Conservation (phyloP, 1,139 yeast species). For the Meyerozyma carpophila region DNA sequence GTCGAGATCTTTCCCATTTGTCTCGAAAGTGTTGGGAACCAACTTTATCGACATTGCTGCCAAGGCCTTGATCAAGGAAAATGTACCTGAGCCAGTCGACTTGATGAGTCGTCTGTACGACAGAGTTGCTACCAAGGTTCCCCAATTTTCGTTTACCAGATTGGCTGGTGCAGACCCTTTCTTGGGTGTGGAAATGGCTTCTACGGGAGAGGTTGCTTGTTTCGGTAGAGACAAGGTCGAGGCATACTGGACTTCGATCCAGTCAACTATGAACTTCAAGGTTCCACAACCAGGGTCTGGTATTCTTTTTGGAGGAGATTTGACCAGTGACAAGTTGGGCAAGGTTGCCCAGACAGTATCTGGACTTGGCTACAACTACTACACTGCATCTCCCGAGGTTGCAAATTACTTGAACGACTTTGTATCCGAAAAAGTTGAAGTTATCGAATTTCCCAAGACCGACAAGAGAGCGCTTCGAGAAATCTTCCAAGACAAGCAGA, state of each 20-base stretch:
- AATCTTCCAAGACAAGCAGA: conserved; percentile 79
- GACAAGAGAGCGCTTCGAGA: conserved; percentile 93
- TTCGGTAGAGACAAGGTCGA: conserved; percentile 81
- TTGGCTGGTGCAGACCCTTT: conserved; percentile 98
- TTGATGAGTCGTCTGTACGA: conserved; percentile 57
- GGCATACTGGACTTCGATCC: conserved; percentile 97
- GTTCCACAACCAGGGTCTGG: conserved; percentile 90
- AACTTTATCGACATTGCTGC: conserved; percentile 95
- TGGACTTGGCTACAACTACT: conserved; percentile 76
- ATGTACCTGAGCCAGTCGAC: conserved; percentile 65
- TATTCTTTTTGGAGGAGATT: conserved; percentile 89
- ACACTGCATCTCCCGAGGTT: conserved; percentile 69
- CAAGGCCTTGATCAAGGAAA: conserved; percentile 71
- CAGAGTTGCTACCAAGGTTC: conserved; percentile 94
- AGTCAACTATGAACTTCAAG: conserved; percentile 93
- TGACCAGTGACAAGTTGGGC: conserved; percentile 65
- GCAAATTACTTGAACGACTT: conserved; percentile 57
- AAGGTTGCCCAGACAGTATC: conserved; percentile 65
- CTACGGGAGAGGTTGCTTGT: conserved; percentile 98
- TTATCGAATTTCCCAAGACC: conserved; percentile 85
- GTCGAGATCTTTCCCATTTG: conserved; percentile 97
- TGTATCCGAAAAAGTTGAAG: conserved; percentile 47
- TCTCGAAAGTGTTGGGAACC: conserved; percentile 89
- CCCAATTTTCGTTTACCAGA: conserved; percentile 96
- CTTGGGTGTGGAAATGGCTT: conserved; percentile 98